Evolutionary conservation across 768 basidiomycete species (phyloP).

Genomic region (Xerocomellus intermedius): DNA sequence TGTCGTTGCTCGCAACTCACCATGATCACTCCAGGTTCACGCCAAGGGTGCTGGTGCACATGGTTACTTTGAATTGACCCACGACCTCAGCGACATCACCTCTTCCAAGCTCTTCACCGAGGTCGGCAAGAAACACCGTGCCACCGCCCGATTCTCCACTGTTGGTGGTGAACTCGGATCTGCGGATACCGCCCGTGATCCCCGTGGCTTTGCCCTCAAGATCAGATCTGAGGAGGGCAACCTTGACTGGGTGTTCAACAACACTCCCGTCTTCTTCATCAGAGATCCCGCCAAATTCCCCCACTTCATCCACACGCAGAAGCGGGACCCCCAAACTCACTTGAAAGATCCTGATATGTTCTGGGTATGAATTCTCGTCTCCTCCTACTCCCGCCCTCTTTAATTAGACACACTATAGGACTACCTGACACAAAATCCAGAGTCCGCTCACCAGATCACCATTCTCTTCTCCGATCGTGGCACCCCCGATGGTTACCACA

Average conservation of each 20-base stretch:
- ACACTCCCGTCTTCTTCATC: constrained; percentile 91
- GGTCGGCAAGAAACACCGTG: constrained; percentile 64
- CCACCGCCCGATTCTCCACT: constrained; percentile 89
- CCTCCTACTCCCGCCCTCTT: neutral
- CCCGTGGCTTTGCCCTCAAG: constrained; percentile 90
- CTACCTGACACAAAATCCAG: constrained; percentile 84
- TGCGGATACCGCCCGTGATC: constrained; percentile 90
- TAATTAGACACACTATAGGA: constrained; percentile 50
- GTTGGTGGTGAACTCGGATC: constrained; percentile 88
- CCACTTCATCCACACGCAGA: constrained; percentile 93
- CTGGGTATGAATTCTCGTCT: constrained; percentile 49
- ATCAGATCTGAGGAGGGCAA: constrained; percentile 90
- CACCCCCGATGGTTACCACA: constrained; percentile 86
- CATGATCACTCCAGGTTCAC: constrained; percentile 58
- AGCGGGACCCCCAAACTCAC: constrained; percentile 90
- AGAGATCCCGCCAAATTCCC: constrained; percentile 87
- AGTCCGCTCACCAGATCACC: constrained; percentile 86
- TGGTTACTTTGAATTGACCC: constrained; percentile 89
- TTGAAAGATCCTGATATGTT: constrained; percentile 85
- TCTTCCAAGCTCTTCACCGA: constrained; percentile 64
- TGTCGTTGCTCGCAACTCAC: constrained; percentile 18
- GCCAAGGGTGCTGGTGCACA: constrained; percentile 93
- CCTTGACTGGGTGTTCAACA: constrained; percentile 91
- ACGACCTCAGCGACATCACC: constrained; percentile 80
- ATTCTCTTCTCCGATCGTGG: constrained; percentile 95